Base-by-base conservation (phyloP, 2,329 filamentous ascomycete genomes). In the Cladosporium halotolerans region DNA sequence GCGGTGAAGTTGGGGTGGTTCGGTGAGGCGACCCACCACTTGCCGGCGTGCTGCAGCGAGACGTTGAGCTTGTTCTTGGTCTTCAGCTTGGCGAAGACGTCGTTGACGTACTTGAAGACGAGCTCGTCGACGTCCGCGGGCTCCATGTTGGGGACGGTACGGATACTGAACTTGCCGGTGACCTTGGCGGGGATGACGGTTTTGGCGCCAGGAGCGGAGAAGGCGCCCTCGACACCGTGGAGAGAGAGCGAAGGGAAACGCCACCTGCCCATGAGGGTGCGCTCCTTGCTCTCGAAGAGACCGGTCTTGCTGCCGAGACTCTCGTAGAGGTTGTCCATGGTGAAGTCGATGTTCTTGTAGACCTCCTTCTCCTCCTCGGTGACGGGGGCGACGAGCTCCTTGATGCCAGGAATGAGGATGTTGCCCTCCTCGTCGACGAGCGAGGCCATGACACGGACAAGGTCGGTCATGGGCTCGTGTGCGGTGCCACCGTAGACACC, bases 1-100 rank as follows among this genome's bases (percentile, higher is more conserved):
- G 92, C 92, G 31, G 84, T 82, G 75, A 97, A 99, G 80, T 99
- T 99, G 90, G 93, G 97, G 80, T 99, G 92, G 76, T 95, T 93
- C 31, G 93, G 92, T 68, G 87, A 91, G 44, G 95, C 90, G 45
- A 95, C 90, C 93, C 93, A 99, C 93, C 93, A 99, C 76, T 96
- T 96, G 63, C 93, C 93, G 55, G 84, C 85, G 77, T 99, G 93
- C 73, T 92, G 85, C 55, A 91, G 79, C 68, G 79, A 84, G 50
- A 90, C 84, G 64, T 88, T 88, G 67, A 95, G 73, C 13, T 79
- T 90, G 78, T 99, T 99, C 80, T 99, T 99, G 73, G 86, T 93
- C 60, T 83, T 82, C 33, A 97, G 80, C 73, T 90, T 89, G 63
- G 86, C 85, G 70, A 95, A 96, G 62, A 88, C 83, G 60, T 87